A percentile compares a stretch with the other conserved stretches of the same genome.
These are phyloP conservation scores for Pholiota microspora DNA, from an alignment of 768 basidiomycete genomes.

Conservation along the genomic window DNA sequence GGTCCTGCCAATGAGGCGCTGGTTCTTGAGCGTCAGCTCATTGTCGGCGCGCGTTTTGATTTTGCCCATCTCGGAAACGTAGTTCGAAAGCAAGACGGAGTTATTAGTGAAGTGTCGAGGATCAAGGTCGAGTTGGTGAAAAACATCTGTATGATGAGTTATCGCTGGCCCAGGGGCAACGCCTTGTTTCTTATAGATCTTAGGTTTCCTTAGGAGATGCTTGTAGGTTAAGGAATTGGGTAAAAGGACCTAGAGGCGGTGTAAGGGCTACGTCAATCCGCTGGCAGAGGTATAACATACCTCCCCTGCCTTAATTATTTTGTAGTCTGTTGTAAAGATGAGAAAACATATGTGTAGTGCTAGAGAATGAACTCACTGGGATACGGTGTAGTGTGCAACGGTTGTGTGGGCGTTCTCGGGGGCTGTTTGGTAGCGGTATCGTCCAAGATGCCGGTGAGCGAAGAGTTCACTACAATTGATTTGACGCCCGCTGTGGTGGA, in stretches of 20 bases:
- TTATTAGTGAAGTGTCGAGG: slow-evolving; percentile 71
- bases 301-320: slow-evolving; percentile 14
- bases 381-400: not conserved
- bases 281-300: not conserved
- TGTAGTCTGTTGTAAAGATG: not conserved
- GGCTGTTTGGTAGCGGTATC: not conserved
- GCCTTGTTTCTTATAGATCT: slow-evolving; percentile 27
- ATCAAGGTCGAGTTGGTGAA: slow-evolving; percentile 70
- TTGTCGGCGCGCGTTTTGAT: slow-evolving; percentile 71
- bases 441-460: not conserved
- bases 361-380: not conserved
- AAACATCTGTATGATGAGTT: slow-evolving; percentile 61
- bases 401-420: not conserved
- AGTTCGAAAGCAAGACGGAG: slow-evolving; percentile 51
- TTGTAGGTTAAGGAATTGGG: slow-evolving; percentile 4
- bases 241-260: not conserved
- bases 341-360: not conserved
- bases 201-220: not conserved
- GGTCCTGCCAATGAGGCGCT: slow-evolving; percentile 78
- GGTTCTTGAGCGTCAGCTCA: slow-evolving; percentile 72
- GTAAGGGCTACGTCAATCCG: not conserved
- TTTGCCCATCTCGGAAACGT: slow-evolving; percentile 77
- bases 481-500: not conserved
- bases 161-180: slow-evolving; percentile 57
- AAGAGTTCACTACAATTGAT: not conserved